phyloP scores from a whole-genome alignment of 2,329 filamentous ascomycete species.

The Cyphellophora europaea region DNA sequence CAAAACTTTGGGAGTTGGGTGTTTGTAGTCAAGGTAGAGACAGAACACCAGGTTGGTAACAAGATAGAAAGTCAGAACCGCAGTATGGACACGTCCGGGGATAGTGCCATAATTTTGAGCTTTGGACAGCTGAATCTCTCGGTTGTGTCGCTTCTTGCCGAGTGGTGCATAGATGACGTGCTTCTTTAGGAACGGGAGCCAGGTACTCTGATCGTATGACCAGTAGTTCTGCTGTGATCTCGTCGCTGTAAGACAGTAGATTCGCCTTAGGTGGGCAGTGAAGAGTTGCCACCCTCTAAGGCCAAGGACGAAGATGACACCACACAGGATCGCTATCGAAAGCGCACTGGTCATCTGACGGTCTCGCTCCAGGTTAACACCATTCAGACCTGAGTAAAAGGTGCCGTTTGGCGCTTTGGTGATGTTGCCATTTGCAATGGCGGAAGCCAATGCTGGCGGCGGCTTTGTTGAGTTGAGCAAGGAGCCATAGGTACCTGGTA shows the following conservation, averaged over 20 bases:
- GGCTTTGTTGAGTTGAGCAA: neutral
- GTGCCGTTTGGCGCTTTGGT: neutral
- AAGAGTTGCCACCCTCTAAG: conserved; percentile 33
- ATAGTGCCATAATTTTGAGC: conserved; percentile 67
- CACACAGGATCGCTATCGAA: conserved; percentile 24
- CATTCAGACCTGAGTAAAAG: conserved; percentile 15
- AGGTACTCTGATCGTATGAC: conserved; percentile 29
- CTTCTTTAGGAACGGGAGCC: conserved; percentile 37
- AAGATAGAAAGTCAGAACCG: conserved; percentile 61
- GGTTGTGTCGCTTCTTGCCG: conserved; percentile 65
- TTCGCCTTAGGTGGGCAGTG: conserved; percentile 34
- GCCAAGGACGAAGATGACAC: conserved; percentile 27
- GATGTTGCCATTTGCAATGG: neutral
- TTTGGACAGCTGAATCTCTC: conserved; percentile 58
- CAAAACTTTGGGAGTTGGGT: conserved; percentile 46
- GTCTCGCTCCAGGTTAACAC: conserved; percentile 19
- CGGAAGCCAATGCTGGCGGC: neutral
- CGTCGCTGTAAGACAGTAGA: conserved; percentile 29
- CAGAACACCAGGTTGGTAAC: conserved; percentile 70
- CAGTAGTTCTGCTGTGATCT: conserved; percentile 34
- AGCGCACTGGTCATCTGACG: conserved; percentile 19
- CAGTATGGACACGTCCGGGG: conserved; percentile 66
- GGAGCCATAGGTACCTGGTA: neutral
- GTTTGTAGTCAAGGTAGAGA: conserved; percentile 31
- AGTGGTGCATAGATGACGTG: conserved; percentile 54